phyloP scores from a whole-genome alignment of 2,329 filamentous ascomycete genomes.

The Leptographium radiaticola region DNA sequence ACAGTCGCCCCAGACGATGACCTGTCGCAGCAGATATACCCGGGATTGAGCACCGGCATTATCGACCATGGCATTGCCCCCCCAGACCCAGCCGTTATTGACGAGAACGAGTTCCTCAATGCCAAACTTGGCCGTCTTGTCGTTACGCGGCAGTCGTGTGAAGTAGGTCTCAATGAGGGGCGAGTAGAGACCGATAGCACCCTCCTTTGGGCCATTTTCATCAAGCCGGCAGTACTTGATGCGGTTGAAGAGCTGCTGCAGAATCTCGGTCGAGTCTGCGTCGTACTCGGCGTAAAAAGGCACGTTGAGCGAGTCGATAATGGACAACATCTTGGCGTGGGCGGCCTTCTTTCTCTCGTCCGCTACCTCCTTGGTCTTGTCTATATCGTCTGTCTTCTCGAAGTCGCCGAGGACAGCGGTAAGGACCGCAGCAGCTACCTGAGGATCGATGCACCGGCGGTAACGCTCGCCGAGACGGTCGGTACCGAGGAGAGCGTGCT shows the following conservation, averaged over 20 bases:
- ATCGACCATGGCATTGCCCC: conserved; percentile 84
- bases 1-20: conserved; percentile 97
- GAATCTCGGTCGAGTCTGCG: conserved; percentile 63
- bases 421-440: conserved; percentile 54
- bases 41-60: conserved; percentile 81
- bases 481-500: conserved; percentile 56
- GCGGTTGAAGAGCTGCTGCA: conserved; percentile 85
- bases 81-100: conserved; percentile 99
- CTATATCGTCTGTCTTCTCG: conserved; percentile 35
- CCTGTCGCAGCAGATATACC: conserved; percentile 89
- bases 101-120: conserved; percentile 67
- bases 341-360: conserved; percentile 37
- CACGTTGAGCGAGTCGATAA: conserved; percentile 77
- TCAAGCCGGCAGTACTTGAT: conserved; percentile 94
- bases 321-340: conserved; percentile 40
- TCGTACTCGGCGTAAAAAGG: conserved; percentile 90
- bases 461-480: conserved; percentile 73
- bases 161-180: conserved; percentile 93
- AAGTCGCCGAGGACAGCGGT: conserved; percentile 49
- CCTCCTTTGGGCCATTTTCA: conserved; percentile 75
- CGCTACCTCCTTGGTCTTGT: conserved; percentile 29
- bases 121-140: conserved; percentile 59
- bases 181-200: conserved; percentile 60
- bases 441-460: conserved; percentile 56
- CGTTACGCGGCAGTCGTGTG: conserved; percentile 71